Conservation (phyloP, 1,139 yeast species). For the Magnusiomyces fungicola region DNA sequence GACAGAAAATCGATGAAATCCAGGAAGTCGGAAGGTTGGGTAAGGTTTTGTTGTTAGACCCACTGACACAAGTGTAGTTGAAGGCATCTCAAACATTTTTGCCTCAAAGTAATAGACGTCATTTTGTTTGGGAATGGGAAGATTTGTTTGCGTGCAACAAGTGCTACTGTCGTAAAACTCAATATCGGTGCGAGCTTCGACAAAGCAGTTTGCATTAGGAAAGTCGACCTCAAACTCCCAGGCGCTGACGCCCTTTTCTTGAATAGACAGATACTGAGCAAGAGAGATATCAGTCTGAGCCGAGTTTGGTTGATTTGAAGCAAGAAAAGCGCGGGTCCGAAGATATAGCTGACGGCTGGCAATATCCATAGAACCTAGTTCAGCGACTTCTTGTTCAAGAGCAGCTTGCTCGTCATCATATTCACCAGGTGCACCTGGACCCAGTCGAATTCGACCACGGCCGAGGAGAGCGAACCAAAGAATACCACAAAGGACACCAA, state of each 20-base stretch:
- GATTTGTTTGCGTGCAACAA: slow-evolving; percentile 73
- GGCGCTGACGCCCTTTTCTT: slow-evolving; percentile 88
- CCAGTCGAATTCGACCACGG: slow-evolving; percentile 32
- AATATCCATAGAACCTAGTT: slow-evolving; percentile 57
- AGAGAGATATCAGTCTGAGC: slow-evolving; percentile 36
- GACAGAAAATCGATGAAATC: slow-evolving; percentile 70
- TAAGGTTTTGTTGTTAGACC: slow-evolving; percentile 87
- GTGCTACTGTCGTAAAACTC: slow-evolving; percentile 61
- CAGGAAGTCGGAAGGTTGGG: slow-evolving; percentile 85
- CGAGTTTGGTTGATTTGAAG: slow-evolving; percentile 39
- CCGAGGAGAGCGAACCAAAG: slow-evolving; percentile 32
- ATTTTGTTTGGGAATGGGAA: slow-evolving; percentile 79
- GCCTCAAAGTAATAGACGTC: slow-evolving; percentile 90
- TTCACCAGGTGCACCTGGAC: slow-evolving; percentile 45
- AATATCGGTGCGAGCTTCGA: slow-evolving; percentile 68
- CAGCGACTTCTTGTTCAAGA: slow-evolving; percentile 60
- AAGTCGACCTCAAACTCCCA: slow-evolving; percentile 82
- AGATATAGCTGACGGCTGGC: slow-evolving; percentile 39
- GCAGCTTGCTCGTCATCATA: slow-evolving; percentile 52
- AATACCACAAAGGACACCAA: slow-evolving; percentile 29
- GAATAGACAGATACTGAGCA: slow-evolving; percentile 51
- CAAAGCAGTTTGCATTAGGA: slow-evolving; percentile 47
- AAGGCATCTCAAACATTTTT: slow-evolving; percentile 60
- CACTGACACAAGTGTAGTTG: slow-evolving; percentile 50
- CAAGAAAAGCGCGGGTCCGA: slow-evolving; percentile 49